Percentiles rank a stretch among this genome's conserved stretches.
Conservation (phyloP, 1,139 yeast species). For the Diutina sp. region DNA sequence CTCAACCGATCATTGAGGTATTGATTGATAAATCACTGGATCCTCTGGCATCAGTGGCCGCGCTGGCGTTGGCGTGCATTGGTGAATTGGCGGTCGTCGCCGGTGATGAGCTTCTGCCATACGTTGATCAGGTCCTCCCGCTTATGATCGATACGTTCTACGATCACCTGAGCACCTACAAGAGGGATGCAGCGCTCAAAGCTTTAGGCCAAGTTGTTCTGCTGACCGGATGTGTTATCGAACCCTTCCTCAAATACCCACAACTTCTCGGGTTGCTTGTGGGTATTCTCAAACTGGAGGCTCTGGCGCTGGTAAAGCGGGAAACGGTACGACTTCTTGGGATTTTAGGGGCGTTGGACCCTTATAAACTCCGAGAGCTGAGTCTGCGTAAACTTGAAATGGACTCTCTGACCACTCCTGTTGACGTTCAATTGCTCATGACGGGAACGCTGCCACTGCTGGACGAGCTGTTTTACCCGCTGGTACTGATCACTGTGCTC, state of each 20-base stretch:
- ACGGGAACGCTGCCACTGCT: slow-evolving; percentile 89
- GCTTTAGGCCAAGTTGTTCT: slow-evolving; percentile 83
- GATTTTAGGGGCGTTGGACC: slow-evolving; percentile 91
- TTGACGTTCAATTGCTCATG: slow-evolving; percentile 83
- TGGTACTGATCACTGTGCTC: slow-evolving; percentile 80
- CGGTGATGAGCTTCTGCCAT: slow-evolving; percentile 71
- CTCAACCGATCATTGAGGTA: slow-evolving; percentile 79
- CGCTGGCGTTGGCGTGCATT: slow-evolving; percentile 77
- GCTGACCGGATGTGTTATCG: slow-evolving; percentile 89
- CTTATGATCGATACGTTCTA: slow-evolving; percentile 76
- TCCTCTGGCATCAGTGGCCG: slow-evolving; percentile 63
- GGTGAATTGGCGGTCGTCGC: slow-evolving; percentile 86
- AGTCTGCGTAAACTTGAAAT: slow-evolving; percentile 47
- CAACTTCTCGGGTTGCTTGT: slow-evolving; percentile 74
- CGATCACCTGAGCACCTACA: slow-evolving; percentile 78
- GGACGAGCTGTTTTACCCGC: slow-evolving; percentile 81
- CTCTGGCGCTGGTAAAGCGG: slow-evolving; percentile 58
- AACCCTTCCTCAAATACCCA: slow-evolving; percentile 86
- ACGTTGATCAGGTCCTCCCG: slow-evolving; percentile 73
- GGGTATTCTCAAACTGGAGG: slow-evolving; percentile 69
- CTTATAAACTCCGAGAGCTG: slow-evolving; percentile 76
- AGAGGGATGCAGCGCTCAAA: slow-evolving; percentile 81
- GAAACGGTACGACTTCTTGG: slow-evolving; percentile 87
- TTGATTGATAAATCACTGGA: slow-evolving; percentile 69
- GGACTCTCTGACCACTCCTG: slow-evolving; percentile 78